A percentile compares a stretch with the other conserved stretches of the same genome.
These are phyloP conservation scores for Nakazawaea pomicola DNA, from an alignment of 805 yeast species.

Conservation along the genomic window DNA sequence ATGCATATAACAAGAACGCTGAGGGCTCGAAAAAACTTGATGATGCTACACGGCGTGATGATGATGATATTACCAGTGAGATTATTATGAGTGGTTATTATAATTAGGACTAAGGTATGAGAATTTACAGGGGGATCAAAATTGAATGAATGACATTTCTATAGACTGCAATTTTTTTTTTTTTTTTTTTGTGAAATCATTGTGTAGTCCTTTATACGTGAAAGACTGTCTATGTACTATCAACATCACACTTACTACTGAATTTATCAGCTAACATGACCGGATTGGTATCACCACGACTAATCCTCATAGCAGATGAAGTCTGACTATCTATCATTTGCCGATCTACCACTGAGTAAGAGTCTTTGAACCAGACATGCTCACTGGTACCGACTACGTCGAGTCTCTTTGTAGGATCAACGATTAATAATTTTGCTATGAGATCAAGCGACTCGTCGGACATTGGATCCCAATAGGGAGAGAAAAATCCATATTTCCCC, in stretches of 20 bases:
- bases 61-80: slow-evolving; percentile 5
- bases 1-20: slow-evolving; percentile 6
- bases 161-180: neutral
- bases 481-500: slow-evolving; percentile 68
- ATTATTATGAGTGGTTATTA: slow-evolving; percentile 12
- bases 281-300: slow-evolving; percentile 7
- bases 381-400: slow-evolving; percentile 15
- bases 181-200: neutral
- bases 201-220: too few relatives aligned
- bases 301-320: slow-evolving; percentile 2
- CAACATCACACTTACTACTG: slow-evolving; percentile 4
- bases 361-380: slow-evolving; percentile 11
- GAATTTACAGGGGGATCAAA: neutral
- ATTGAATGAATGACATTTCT: neutral
- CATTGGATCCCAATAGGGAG: slow-evolving; percentile 76
- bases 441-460: slow-evolving; percentile 62
- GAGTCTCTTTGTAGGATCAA: slow-evolving; percentile 40
- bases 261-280: slow-evolving; percentile 7
- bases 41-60: neutral
- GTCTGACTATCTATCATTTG: neutral
- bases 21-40: slow-evolving; percentile 6
- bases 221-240: neutral
- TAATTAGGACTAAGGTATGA: neutral
- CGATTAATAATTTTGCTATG: slow-evolving; percentile 55
- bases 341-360: neutral